Evolutionary conservation across 2,329 filamentous ascomycete genomes (phyloP).

Genomic region (Colletotrichum tropicale): DNA sequence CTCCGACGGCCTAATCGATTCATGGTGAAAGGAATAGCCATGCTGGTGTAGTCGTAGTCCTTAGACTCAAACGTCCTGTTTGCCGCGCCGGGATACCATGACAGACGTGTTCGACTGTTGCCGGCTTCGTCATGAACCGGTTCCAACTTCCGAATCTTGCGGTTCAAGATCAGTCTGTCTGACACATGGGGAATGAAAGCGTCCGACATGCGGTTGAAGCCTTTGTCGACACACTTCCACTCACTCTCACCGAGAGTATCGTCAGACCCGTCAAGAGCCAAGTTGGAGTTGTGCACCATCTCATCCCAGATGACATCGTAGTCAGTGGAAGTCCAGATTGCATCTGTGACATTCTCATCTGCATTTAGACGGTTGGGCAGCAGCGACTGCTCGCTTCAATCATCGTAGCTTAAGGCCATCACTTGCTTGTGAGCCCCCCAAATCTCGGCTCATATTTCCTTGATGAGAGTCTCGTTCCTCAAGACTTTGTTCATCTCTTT

Average conservation of each 20-base stretch:
- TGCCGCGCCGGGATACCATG: conserved; percentile 53
- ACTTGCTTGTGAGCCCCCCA: conserved; percentile 44
- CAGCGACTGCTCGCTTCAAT: conserved; percentile 51
- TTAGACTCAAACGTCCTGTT: conserved; percentile 43
- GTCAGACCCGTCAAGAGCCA: conserved; percentile 31
- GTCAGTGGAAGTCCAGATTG: conserved; percentile 32
- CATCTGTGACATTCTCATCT: conserved; percentile 53
- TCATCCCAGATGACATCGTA: conserved; percentile 38
- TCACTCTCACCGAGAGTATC: conserved; percentile 26
- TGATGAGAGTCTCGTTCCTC: neutral
- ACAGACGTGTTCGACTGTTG: conserved; percentile 33
- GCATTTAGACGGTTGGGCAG: conserved; percentile 51
- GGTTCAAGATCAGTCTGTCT: conserved; percentile 59
- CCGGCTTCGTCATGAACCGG: conserved; percentile 26
- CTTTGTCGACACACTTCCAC: conserved; percentile 26
- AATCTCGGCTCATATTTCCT: conserved; percentile 43
- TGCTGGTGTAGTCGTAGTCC: conserved; percentile 66
- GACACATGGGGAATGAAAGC: conserved; percentile 67
- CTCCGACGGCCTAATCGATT: conserved; percentile 62
- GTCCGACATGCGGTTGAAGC: conserved; percentile 58
- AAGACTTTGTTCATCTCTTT: conserved; percentile 27
- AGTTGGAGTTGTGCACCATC: conserved; percentile 35
- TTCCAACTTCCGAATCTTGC: conserved; percentile 61
- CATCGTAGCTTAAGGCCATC: conserved; percentile 55
- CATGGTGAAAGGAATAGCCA: conserved; percentile 64